Conservation (phyloP, 208 protist species). For the Crithidia bombi region DNA sequence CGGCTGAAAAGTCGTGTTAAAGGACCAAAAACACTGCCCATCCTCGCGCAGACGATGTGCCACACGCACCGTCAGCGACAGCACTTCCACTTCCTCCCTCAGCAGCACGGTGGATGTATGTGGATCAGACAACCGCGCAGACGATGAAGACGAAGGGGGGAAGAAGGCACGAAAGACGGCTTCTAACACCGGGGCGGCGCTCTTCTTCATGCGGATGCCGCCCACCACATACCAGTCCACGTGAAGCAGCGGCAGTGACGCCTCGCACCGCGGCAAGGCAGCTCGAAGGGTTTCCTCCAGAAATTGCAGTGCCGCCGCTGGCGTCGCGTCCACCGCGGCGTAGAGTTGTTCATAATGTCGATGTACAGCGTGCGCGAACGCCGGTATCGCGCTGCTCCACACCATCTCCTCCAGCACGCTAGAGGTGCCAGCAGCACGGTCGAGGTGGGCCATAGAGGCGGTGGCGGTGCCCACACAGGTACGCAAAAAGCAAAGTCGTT, state of each 20-base stretch:
- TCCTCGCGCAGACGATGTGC: constrained; percentile 71
- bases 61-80: constrained; percentile 9
- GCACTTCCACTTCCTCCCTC: neutral
- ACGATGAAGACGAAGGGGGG: constrained; percentile 21
- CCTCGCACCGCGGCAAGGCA: neutral
- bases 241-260: constrained; percentile 28
- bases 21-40: constrained; percentile 66
- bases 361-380: constrained; percentile 97
- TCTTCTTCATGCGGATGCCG: constrained; percentile 40
- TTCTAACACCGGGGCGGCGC: constrained; percentile 41
- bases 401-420: constrained; percentile 37
- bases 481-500: neutral
- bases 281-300: neutral
- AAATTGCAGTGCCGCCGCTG: neutral
- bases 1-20: constrained; percentile 57
- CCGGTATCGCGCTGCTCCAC: constrained; percentile 50
- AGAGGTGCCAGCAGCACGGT: constrained; percentile 26
- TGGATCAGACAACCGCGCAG: constrained; percentile 17
- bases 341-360: constrained; percentile 88
- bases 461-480: constrained; percentile 21
- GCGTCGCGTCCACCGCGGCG: neutral
- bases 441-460: constrained; percentile 57
- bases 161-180: constrained; percentile 53
- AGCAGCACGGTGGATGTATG: constrained; percentile 3
- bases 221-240: constrained; percentile 78